Evolutionary conservation across 768 basidiomycete species (phyloP).

Genomic region (Boletellus emodensis): DNA sequence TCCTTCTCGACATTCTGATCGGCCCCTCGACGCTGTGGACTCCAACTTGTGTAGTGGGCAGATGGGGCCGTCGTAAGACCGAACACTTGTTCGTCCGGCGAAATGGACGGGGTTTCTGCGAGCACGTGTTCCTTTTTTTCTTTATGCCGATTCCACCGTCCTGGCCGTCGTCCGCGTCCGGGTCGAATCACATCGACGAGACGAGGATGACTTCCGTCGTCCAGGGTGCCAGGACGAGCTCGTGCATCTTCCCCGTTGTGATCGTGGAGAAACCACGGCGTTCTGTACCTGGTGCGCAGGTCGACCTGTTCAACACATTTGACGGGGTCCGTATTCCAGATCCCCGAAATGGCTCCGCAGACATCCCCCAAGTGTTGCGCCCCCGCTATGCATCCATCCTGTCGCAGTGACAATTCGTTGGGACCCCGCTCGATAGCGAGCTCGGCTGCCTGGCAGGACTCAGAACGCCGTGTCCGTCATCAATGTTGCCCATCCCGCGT

Average conservation of each 20-base stretch:
- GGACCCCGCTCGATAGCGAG: not conserved
- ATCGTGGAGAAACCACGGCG: not conserved
- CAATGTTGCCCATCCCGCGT: not conserved
- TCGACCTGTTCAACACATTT: not conserved
- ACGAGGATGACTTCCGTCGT: too few relatives aligned
- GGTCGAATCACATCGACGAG: not conserved
- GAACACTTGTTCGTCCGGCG: not conserved
- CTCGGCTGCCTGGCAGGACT: too few relatives aligned
- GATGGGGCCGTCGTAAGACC: not conserved
- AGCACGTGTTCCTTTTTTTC: not conserved
- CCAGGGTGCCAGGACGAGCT: not conserved
- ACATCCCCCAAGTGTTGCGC: not conserved
- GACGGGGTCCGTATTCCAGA: not conserved
- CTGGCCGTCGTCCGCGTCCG: not conserved
- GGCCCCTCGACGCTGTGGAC: not conserved
- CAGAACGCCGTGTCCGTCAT: too few relatives aligned
- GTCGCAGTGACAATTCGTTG: not conserved
- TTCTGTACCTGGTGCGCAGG: not conserved
- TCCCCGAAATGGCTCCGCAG: not conserved
- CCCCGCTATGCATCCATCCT: too few relatives aligned
- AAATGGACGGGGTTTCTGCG: not conserved
- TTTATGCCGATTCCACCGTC: not conserved
- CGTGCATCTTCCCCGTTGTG: not conserved
- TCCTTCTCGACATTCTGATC: not conserved
- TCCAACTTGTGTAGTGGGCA: not conserved